These are phyloP conservation scores for Parastagonospora avenae DNA, from an alignment of 2,329 filamentous ascomycete genomes.

Conservation along the genomic window DNA sequence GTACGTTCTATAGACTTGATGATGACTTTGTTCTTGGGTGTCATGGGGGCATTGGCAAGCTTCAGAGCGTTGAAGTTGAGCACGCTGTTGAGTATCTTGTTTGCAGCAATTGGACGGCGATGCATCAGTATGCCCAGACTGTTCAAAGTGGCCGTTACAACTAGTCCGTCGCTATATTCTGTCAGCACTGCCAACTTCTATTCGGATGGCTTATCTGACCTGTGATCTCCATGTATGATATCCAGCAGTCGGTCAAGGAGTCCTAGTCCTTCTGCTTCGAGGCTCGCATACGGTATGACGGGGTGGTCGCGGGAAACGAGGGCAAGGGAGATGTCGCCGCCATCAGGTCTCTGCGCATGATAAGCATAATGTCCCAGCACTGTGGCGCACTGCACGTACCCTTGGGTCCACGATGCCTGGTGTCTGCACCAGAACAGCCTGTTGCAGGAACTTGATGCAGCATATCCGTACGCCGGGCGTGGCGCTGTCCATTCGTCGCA, in stretches of 20 bases:
- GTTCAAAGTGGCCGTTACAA: conserved; percentile 92
- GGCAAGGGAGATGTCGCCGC: conserved; percentile 83
- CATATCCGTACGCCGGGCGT: conserved; percentile 80
- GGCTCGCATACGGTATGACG: conserved; percentile 74
- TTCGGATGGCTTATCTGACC: conserved; percentile 59
- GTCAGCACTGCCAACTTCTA: conserved; percentile 30
- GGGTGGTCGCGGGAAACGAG: conserved; percentile 85
- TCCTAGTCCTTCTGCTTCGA: conserved; percentile 92
- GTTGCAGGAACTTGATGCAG: conserved; percentile 97
- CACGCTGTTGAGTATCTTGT: conserved; percentile 82
- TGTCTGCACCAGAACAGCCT: conserved; percentile 89
- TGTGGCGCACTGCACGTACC: conserved; percentile 58
- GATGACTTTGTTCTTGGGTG: conserved; percentile 77
- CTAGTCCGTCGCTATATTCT: conserved; percentile 72
- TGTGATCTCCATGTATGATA: conserved; percentile 83
- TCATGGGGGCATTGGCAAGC: conserved; percentile 76
- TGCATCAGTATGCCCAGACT: conserved; percentile 82
- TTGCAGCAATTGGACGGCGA: conserved; percentile 77
- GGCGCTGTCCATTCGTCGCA: conserved; percentile 85
- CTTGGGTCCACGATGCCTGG: conserved; percentile 83
- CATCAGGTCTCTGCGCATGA: conserved; percentile 66
- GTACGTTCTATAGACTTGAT: conserved; percentile 96
- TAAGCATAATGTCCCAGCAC: conserved; percentile 25
- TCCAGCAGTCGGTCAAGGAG: conserved; percentile 86
- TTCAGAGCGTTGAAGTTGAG: conserved; percentile 92